A percentile compares a stretch with the other conserved stretches of the same genome.
Conservation (phyloP, 495 filamentous ascomycete genomes). For the Aspergillus steynii region DNA sequence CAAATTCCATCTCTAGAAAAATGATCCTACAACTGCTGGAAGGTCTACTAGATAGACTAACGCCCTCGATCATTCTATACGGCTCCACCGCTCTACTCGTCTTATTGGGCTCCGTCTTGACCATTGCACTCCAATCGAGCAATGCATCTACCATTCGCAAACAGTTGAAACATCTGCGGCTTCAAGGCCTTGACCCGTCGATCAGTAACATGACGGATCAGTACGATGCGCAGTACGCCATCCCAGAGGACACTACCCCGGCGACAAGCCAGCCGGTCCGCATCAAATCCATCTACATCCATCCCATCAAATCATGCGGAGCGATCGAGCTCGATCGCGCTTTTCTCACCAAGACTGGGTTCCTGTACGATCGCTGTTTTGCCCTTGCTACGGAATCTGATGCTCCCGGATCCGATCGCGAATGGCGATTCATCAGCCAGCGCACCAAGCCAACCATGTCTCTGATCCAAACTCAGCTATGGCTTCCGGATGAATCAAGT, state of each 20-base stretch:
- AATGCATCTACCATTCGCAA: constrained; percentile 4
- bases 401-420: neutral
- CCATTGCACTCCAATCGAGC: constrained; percentile 10
- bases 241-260: neutral
- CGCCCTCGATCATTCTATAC: neutral
- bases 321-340: constrained; percentile 15
- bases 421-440: constrained; percentile 27
- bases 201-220: constrained; percentile 14
- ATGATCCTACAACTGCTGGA: constrained; percentile 12
- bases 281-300: constrained; percentile 19
- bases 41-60: neutral
- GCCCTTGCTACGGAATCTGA: constrained; percentile 10
- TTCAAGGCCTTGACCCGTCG: constrained; percentile 2
- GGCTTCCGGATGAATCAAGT: constrained; percentile 12
- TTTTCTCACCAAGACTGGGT: constrained; percentile 20
- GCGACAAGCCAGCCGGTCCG: constrained; percentile 4
- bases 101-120: constrained; percentile 4
- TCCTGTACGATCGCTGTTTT: constrained; percentile 20
- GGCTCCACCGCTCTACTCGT: constrained; percentile 1
- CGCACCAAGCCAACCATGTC: constrained; percentile 26
- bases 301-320: constrained; percentile 24
- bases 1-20: neutral
- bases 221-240: constrained; percentile 12
- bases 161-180: constrained; percentile 8
- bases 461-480: constrained; percentile 17